phyloP scores from a whole-genome alignment of 768 basidiomycete genomes.

The Paxillus involutus region DNA sequence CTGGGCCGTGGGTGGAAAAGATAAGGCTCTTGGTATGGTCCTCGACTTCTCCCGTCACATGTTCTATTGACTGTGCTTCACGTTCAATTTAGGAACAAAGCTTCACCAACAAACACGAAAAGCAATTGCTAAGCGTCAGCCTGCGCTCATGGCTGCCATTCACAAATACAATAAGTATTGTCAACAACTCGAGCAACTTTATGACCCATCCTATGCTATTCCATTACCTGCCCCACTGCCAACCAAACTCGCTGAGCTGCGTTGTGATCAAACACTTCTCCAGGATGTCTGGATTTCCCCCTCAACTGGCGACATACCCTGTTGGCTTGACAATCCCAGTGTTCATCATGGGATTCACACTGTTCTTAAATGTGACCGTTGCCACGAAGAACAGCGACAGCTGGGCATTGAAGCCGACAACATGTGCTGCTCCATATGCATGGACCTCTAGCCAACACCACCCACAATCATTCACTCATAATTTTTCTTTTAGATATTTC shows the following conservation, averaged over 20 bases:
- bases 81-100: slow-evolving; percentile 20
- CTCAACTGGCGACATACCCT: slow-evolving; percentile 7
- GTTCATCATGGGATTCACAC: slow-evolving; percentile 33
- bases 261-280: slow-evolving; percentile 13
- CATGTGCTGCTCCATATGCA: too few species aligned
- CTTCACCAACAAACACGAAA: slow-evolving; percentile 30
- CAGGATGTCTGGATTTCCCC: slow-evolving; percentile 35
- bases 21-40: slow-evolving; percentile 26
- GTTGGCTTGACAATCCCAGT: slow-evolving; percentile 34
- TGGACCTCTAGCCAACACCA: too few species aligned
- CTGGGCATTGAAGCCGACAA: slow-evolving; percentile 20
- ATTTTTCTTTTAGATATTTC: too few species aligned
- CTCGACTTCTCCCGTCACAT: too few species aligned
- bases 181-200: slow-evolving; percentile 15
- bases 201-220: slow-evolving; percentile 29
- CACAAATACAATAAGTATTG: slow-evolving; percentile 31
- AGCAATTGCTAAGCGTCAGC: slow-evolving; percentile 27
- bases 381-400: slow-evolving; percentile 29
- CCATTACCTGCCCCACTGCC: too few species aligned
- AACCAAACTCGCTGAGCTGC: slow-evolving; percentile 23
- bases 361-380: slow-evolving; percentile 26
- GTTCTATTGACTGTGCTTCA: too few species aligned
- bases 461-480: too few species aligned
- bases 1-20: slow-evolving; percentile 17
- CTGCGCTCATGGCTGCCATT: slow-evolving; percentile 23